Conservation (phyloP, 2,329 filamentous ascomycete genomes). For the Pestalotiopsis sp. region DNA sequence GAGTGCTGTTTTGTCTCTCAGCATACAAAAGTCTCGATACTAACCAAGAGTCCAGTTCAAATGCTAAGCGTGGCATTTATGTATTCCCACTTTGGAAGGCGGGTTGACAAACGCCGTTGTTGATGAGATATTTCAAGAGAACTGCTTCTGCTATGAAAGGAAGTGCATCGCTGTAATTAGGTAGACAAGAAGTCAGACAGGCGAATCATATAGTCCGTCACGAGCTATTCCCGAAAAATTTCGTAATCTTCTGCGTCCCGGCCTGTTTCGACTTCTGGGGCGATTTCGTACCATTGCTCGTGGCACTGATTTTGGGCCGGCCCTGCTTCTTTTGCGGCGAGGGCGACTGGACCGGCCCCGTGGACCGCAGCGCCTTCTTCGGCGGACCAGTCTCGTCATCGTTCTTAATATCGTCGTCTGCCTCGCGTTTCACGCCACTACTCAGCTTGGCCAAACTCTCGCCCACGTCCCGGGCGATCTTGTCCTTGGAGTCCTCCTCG, state of each 20-base stretch:
- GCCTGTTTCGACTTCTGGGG: conserved; percentile 31
- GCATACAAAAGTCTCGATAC: no score
- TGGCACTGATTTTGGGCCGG: conserved; percentile 40
- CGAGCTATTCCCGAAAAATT: conserved; percentile 47
- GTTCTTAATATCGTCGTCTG: conserved; percentile 22
- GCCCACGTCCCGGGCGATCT: neutral
- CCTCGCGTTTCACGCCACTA: conserved; percentile 30
- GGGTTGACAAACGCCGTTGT: neutral
- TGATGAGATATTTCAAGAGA: neutral
- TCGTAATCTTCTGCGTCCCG: conserved; percentile 49
- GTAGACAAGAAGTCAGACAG: neutral
- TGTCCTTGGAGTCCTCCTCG: conserved; percentile 6
- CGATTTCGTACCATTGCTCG: conserved; percentile 40
- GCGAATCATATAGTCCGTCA: conserved; percentile 19
- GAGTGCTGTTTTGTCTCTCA: neutral
- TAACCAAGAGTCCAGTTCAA: neutral
- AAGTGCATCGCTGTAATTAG: neutral
- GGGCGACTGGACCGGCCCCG: conserved; percentile 18
- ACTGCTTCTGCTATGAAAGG: neutral
- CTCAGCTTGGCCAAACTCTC: neutral
- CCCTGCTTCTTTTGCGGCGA: conserved; percentile 24
- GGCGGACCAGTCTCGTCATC: conserved; percentile 25
- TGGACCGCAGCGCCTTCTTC: conserved; percentile 18
- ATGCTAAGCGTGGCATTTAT: neutral
- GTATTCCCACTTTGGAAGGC: neutral